Percentiles rank a stretch among this genome's conserved stretches.
Conservation (phyloP, 176 grass and related monocot species). For the Oryza brachyantha region DNA sequence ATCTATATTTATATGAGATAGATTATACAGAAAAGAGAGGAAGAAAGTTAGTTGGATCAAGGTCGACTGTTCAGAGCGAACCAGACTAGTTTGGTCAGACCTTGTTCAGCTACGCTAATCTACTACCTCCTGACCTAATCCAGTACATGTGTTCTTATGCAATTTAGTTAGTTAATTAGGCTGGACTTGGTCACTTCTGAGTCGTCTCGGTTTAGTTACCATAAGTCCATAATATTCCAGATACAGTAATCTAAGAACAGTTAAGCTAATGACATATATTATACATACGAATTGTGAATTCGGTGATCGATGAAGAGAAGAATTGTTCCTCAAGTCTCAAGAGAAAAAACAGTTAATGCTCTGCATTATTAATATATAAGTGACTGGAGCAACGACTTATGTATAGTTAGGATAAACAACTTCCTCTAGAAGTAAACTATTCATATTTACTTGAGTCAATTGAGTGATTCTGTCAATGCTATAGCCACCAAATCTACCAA, state of each 20-base stretch:
- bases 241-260: neutral
- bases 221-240: no score
- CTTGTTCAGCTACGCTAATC: conserved; percentile 39
- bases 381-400: neutral
- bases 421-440: neutral
- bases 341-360: neutral
- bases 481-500: neutral
- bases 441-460: neutral
- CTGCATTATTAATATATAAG: neutral
- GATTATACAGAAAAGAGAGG: neutral
- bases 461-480: conserved; percentile 17
- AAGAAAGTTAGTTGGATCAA: conserved; percentile 3
- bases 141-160: neutral
- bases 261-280: neutral
- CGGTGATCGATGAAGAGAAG: neutral
- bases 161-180: conserved; percentile 10
- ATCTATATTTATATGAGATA: neutral
- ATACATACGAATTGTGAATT: neutral
- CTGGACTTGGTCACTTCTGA: conserved; percentile 24
- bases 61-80: conserved; percentile 28
- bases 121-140: neutral
- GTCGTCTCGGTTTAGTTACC: neutral
- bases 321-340: neutral
- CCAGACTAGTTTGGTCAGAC: conserved; percentile 38
- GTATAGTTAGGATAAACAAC: neutral